Percentiles rank a stretch among this genome's conserved stretches.
Evolutionary conservation across 2,329 filamentous ascomycete genomes (phyloP).

Genomic region (Nigrospora osmanthi): DNA sequence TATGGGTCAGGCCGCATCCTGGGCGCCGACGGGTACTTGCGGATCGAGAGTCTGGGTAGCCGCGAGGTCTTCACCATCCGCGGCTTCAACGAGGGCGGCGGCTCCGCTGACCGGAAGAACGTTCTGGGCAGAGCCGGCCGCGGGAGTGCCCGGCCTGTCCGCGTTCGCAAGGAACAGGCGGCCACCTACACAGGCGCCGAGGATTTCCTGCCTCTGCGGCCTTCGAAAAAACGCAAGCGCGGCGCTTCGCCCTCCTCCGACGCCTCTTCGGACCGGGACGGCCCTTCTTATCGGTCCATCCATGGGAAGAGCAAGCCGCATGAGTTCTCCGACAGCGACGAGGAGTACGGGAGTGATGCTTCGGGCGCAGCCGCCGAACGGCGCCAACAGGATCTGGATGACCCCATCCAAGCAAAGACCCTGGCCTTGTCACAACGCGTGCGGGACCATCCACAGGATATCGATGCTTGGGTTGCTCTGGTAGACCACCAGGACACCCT

Average conservation of each 20-base stretch:
- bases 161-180: conserved; percentile 23
- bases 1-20: conserved; percentile 62
- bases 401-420: conserved; percentile 44
- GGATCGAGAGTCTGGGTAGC: conserved; percentile 59
- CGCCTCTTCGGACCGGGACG: conserved; percentile 37
- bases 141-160: conserved; percentile 29
- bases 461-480: conserved; percentile 70
- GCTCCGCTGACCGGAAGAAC: conserved; percentile 36
- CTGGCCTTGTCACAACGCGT: conserved; percentile 56
- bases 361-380: conserved; percentile 27
- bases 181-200: conserved; percentile 19
- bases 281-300: conserved; percentile 57
- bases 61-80: conserved; percentile 46
- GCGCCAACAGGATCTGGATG: conserved; percentile 23
- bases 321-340: conserved; percentile 38
- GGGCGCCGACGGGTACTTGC: conserved; percentile 51
- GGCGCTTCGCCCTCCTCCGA: conserved; percentile 13
- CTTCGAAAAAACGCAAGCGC: conserved; percentile 34
- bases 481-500: conserved; percentile 69
- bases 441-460: conserved; percentile 57
- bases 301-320: conserved; percentile 50
- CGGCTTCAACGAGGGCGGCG: conserved; percentile 31
- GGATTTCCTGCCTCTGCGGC: conserved; percentile 41
- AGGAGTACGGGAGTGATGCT: conserved; percentile 38
- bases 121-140: conserved; percentile 34